Evolutionary conservation across 139 green algal species (phyloP).

Genomic region (Asterochloris erici): DNA sequence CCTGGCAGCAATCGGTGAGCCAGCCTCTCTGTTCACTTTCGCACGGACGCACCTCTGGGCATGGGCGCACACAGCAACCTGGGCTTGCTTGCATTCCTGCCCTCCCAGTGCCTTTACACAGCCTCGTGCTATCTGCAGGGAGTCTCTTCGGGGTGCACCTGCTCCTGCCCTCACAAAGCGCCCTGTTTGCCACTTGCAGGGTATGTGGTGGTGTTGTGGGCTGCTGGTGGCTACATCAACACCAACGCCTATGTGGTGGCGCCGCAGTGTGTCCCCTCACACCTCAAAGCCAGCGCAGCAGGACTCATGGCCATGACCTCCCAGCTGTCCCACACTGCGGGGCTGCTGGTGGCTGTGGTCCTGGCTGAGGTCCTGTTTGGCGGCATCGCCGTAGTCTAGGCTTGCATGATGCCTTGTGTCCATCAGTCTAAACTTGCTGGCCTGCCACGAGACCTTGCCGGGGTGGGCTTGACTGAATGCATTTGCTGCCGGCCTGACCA

Average conservation of each 20-base stretch:
- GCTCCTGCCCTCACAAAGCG: no score
- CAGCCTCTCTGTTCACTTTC: not conserved
- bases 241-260: slow-evolving; percentile 67
- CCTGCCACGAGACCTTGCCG: no score
- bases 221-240: slow-evolving; percentile 61
- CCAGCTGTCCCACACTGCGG: slow-evolving; percentile 57
- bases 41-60: no score
- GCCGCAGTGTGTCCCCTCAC: slow-evolving; percentile 43
- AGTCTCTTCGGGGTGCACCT: no score
- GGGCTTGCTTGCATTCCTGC: no score
- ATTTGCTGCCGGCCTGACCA: no score
- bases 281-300: slow-evolving; percentile 48
- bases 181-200: not conserved
- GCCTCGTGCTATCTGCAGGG: no score
- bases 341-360: slow-evolving; percentile 40
- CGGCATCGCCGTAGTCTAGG: slow-evolving; percentile 18
- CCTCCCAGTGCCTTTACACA: no score
- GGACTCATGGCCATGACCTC: slow-evolving; percentile 66
- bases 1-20: not conserved
- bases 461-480: no score
- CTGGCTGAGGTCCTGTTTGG: slow-evolving; percentile 45
- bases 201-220: slow-evolving; percentile 49
- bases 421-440: no score
- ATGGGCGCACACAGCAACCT: no score
- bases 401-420: no score